Evolutionary conservation across 83 land plant genomes (phyloP).

Genomic region (Larix sibirica): DNA sequence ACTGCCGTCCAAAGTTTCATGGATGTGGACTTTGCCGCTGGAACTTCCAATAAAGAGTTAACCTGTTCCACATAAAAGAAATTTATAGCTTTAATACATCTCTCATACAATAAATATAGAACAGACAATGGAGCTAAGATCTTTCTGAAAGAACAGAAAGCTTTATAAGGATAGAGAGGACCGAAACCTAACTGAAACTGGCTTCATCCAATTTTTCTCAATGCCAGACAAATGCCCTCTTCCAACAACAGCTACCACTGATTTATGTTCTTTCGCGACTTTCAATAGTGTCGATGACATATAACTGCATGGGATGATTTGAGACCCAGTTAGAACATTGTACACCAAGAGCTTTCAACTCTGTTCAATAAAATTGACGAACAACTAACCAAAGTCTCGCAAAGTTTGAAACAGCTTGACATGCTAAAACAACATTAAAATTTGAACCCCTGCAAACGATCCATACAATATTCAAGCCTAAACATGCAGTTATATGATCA

Average conservation of each 20-base stretch:
- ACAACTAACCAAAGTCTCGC: background rate
- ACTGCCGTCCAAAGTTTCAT: constrained; percentile 40
- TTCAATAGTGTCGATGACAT: constrained; percentile 75
- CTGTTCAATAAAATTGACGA: background rate
- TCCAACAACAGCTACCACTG: constrained; percentile 98
- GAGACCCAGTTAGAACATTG: background rate
- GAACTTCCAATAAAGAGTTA: constrained; percentile 52
- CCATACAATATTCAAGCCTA: background rate
- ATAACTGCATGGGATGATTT: constrained; percentile 50
- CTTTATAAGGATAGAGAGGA: background rate
- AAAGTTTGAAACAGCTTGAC: background rate
- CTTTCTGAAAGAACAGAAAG: background rate
- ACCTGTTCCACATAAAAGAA: constrained; percentile 35
- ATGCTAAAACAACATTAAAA: background rate
- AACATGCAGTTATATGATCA: no score
- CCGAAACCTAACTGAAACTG: constrained; percentile 48
- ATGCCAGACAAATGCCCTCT: constrained; percentile 92
- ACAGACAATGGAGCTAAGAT: background rate
- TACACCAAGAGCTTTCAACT: background rate
- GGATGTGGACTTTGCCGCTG: constrained; percentile 28
- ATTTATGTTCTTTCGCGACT: constrained; percentile 65
- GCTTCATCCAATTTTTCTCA: constrained; percentile 74
- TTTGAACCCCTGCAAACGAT: background rate
- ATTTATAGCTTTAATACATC: background rate
- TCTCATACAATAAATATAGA: background rate